Evolutionary conservation across 1,139 yeast genomes (phyloP).

Genomic region (Geotrichum cucujoidarum): DNA sequence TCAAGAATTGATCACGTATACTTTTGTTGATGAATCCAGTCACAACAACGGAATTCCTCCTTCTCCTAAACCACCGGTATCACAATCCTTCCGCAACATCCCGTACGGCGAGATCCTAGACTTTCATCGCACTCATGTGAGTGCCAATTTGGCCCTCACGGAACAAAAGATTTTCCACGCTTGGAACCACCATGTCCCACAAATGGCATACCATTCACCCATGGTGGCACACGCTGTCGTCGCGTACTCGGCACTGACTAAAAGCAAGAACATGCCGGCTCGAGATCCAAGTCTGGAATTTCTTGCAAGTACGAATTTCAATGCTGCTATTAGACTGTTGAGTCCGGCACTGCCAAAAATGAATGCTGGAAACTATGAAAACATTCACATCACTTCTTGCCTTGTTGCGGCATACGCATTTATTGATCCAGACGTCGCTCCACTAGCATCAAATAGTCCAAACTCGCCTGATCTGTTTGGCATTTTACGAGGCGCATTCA

Average conservation of each 20-base stretch:
- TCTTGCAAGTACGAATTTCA: constrained; percentile 8
- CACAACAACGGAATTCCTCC: too few relatives aligned
- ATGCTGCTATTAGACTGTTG: constrained; percentile 4
- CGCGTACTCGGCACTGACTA: constrained; percentile 14
- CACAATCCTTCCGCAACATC: constrained; percentile 3
- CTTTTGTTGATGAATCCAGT: too few relatives aligned
- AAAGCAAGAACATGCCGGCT: not conserved
- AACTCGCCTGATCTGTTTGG: constrained; percentile 16
- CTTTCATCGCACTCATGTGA: not conserved
- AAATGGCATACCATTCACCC: constrained; percentile 6
- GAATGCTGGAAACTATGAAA: constrained; percentile 1
- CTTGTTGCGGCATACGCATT: constrained; percentile 16
- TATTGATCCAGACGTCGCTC: constrained; percentile 12
- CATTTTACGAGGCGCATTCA: constrained; percentile 12
- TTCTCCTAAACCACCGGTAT: not conserved
- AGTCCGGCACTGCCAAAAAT: constrained; percentile 1
- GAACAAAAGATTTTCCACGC: not conserved
- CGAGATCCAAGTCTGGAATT: constrained; percentile 7
- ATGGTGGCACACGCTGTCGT: constrained; percentile 15
- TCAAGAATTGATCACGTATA: too few relatives aligned
- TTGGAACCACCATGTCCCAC: constrained; percentile 16
- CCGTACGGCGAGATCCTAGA: constrained; percentile 9
- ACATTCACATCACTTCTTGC: constrained; percentile 11
- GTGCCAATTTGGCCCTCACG: constrained; percentile 3
- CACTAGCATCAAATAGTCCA: constrained; percentile 5